phyloP scores from a whole-genome alignment of 2,329 filamentous ascomycete genomes.

The Ceratocystis cacaofunesta region DNA sequence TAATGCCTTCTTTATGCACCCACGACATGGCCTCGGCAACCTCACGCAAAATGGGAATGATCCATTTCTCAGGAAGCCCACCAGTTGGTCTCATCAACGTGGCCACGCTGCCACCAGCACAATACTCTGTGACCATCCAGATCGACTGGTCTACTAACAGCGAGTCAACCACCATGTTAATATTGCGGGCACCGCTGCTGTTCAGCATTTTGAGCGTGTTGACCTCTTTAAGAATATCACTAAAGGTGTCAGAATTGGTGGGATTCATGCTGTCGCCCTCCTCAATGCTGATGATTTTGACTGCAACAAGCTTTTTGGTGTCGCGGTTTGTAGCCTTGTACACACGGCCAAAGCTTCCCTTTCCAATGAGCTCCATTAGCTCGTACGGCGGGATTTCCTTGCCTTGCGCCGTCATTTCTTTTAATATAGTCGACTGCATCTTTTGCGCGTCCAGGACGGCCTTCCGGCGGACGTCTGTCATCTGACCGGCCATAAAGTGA shows the following conservation, averaged over 20 bases:
- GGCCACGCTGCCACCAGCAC: slow-evolving; percentile 51
- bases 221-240: slow-evolving; percentile 37
- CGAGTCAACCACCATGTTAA: slow-evolving; percentile 51
- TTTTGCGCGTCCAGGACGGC: slow-evolving; percentile 49
- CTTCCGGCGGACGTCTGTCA: slow-evolving; percentile 14
- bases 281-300: slow-evolving; percentile 66
- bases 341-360: slow-evolving; percentile 50
- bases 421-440: slow-evolving; percentile 44
- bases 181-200: slow-evolving; percentile 46
- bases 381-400: slow-evolving; percentile 43
- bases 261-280: slow-evolving; percentile 49
- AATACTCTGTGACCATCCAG: slow-evolving; percentile 57
- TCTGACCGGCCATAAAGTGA: slow-evolving; percentile 15
- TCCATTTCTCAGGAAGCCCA: slow-evolving; percentile 36
- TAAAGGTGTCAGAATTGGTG: slow-evolving; percentile 36
- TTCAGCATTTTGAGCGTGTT: slow-evolving; percentile 44
- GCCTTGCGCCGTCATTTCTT: slow-evolving; percentile 40
- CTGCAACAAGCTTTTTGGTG: slow-evolving; percentile 39
- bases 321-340: slow-evolving; percentile 38
- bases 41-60: slow-evolving; percentile 36
- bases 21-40: slow-evolving; percentile 34
- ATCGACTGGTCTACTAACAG: slow-evolving; percentile 47
- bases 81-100: slow-evolving; percentile 37
- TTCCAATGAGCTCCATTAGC: slow-evolving; percentile 50
- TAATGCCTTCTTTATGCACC: slow-evolving; percentile 37